Conservation (phyloP, 2,329 filamentous ascomycete genomes). For the Reticulascus tulasneorum region DNA sequence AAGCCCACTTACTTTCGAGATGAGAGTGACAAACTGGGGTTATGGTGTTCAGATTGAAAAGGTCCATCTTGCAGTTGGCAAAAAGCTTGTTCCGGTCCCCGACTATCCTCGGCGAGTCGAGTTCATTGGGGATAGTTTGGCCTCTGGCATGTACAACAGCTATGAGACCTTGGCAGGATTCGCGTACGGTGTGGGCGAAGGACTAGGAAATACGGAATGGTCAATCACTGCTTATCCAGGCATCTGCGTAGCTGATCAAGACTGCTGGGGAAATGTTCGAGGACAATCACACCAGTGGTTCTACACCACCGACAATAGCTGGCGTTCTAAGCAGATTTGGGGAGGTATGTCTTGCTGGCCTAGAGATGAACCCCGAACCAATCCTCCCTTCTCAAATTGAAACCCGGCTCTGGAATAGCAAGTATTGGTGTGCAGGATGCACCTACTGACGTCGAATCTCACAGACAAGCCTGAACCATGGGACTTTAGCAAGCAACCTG, state of each 20-base stretch:
- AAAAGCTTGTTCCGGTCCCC: conserved; percentile 39
- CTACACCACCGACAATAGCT: conserved; percentile 50
- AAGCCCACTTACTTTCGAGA: conserved; percentile 47
- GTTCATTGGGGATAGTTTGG: conserved; percentile 45
- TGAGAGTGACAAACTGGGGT: conserved; percentile 59
- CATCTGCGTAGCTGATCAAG: conserved; percentile 51
- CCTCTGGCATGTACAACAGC: conserved; percentile 52
- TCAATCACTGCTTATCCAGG: conserved; percentile 55
- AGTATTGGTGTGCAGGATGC: background rate
- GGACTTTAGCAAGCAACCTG: conserved; percentile 37
- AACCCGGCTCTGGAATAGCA: background rate
- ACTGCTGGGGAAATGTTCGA: conserved; percentile 49
- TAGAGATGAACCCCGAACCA: background rate
- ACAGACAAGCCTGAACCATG: conserved; percentile 38
- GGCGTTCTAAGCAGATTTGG: conserved; percentile 39
- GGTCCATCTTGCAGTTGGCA: conserved; percentile 42
- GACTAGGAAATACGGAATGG: conserved; percentile 56
- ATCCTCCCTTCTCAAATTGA: conserved; percentile 1
- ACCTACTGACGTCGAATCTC: background rate
- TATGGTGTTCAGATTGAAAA: conserved; percentile 53
- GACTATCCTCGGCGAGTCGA: conserved; percentile 32
- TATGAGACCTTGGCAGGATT: conserved; percentile 56
- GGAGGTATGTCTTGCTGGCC: conserved; percentile 28
- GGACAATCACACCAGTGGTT: conserved; percentile 55
- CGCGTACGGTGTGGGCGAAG: conserved; percentile 50